Evolutionary conservation across 495 filamentous ascomycete genomes (phyloP), one percentile per base, ranked within the genome.

Genomic region (Ramalina intermedia): DNA sequence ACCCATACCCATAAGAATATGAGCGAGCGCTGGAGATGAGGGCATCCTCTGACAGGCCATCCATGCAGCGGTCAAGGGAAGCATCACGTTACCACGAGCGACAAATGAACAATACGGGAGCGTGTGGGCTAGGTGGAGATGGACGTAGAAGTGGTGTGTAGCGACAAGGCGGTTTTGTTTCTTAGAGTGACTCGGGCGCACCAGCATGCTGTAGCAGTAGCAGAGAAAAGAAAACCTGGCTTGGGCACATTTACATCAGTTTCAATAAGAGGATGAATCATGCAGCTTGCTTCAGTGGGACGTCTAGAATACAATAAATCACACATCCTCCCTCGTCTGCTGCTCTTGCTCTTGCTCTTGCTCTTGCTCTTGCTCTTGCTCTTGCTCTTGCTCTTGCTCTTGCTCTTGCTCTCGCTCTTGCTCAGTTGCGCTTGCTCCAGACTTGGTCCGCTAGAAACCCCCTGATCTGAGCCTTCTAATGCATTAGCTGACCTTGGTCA

Each of bases 21-120:
- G 29, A 33, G 8, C 29, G 29, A 33, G 29, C 29, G 29, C 29
- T 33, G 29, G 43, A 37, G 17, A 33, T 36, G 38, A 42, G 23
- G 29, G 23, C 37, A 38, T 37, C 37, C 39, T 44, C 45, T 29
- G 26, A 17, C 38, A 43, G 47, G 50, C 26, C 20, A 29, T 38
- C 14, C 14, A 41, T 40, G 37, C 16, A 33, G 42, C 47, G 33
- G 38, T 35, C 47, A 35, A 18, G 17, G 41, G 45, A 35, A 46
- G 40, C 26, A 54, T 49, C 44, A 23, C 24, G 42, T 49, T 48
- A 54, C 51, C 51, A 49, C 51, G 51, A 49, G 47, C 47, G 29
- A 33, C 29, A 33, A 24, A 33, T 13, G 29, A 33, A 33, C 29
- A 33, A 4, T 33, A 11, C 29, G 29, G 29, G 29, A 33, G 29